Evolutionary conservation across 208 protist genomes (phyloP), one percentile per base, ranked within the genome.

Genomic region (Wallacemonas sp.): DNA sequence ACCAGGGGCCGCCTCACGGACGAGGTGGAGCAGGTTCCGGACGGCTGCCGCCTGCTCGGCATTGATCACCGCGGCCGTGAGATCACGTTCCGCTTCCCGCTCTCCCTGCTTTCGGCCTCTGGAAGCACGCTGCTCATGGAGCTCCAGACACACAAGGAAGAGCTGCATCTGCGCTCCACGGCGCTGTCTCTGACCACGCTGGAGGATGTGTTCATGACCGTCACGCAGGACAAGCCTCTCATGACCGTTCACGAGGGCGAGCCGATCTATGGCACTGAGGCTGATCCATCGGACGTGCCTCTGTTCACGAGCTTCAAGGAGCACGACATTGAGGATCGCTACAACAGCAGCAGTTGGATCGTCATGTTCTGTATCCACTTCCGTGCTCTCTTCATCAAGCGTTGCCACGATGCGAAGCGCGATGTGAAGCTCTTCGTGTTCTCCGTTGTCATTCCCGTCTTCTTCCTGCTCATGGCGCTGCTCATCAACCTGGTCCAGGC

Each of bases 191-290:
- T 92, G 41, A 81, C 91, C 39, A 92, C 91, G 39, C 66, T 96
- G 36, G 81, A 92, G 72, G 83, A 96, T 61, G 91, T 96, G 1
- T 91, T 96, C 64, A 76, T 88, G 57, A 74, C 52, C 33, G 44
- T 81, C 24, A 86, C 75, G 33, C 46, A 45, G 38, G 42, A 42
- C 22, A 24, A 48, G 22, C 46, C 65, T 36, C 67, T 77, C 26
- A 58, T 71, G 46, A 38, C 21, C 15, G 17, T 26, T 10, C 13
- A 44, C 13, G 37, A 33, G 33, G 63, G 6, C 45, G 42, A 41
- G 38, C 33, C 29, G n/a, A 29, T 41, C 29, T 39, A 44, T 38
- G 61, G 32, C 29, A 46, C 5, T 24, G 65, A 63, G 9, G 46
- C 19, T 9, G 17, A 48, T n/a, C n/a, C n/a, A n/a, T n/a, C n/a